Evolutionary conservation across 2,329 filamentous ascomycete genomes (phyloP), one percentile per base, ranked within the genome.

Genomic region (Fusarium torulosum): DNA sequence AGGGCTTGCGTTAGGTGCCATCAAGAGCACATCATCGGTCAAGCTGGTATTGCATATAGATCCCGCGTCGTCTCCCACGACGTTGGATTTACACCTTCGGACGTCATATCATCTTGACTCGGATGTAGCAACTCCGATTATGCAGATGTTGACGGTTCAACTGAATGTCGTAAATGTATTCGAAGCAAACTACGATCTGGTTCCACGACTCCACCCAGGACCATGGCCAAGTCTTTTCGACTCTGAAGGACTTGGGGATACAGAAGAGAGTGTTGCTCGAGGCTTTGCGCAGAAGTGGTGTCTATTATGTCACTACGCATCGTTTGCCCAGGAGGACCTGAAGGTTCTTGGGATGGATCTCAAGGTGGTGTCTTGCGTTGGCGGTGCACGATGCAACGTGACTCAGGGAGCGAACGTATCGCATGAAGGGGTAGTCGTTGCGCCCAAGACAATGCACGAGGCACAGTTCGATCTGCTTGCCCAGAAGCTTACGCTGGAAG

Each of bases 171-270:
- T 93, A 53, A 90, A 89, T 49, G 93, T 95, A 0, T 98, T 99
- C 72, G 94, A 97, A 79, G 92, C 94, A 17, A 96, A 92, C 73
- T 97, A 97, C 77, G 93, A 96, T 65, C 88, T 98, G 64, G 85
- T 90, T 14, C 94, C 96, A 13, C 87, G 91, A 11, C 83, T 97
- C 5, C 91, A 97, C 76, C 78, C 85, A 0, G 90, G 91, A 47
- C 84, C 88, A 4, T 99, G 96, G 95, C 94, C 96, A 2, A 94
- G 90, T 75, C 89, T 96, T 72, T 99, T 98, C 77, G 85, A 89
- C 52, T 81, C 86, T 19, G 85, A 88, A 21, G 80, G 80, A 15
- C 72, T 87, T 4, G 76, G 78, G 21, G 76, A 79, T 9, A 63
- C 69, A 2, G 66, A 70, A 7, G 78, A 80, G 27, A 76, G 69